These are phyloP conservation scores for Ganoderma leucocontextum DNA, from an alignment of 1,284 basidiomycete genomes.

Conservation along the genomic window DNA sequence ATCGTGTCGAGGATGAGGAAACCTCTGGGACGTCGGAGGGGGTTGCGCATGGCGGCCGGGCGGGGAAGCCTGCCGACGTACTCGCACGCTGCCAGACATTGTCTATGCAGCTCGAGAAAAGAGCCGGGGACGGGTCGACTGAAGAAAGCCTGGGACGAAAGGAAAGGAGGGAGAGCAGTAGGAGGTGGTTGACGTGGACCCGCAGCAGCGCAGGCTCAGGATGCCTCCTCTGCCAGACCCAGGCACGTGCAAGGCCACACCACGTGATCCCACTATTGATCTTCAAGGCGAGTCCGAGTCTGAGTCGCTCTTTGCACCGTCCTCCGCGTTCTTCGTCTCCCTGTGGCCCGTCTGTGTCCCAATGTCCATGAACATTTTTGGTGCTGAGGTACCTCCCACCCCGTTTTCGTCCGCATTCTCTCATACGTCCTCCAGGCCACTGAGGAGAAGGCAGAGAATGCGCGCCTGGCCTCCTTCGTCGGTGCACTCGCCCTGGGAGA, in stretches of 20 bases:
- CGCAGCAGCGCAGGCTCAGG: not conserved
- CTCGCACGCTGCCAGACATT: conserved; percentile 53
- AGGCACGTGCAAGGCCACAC: not conserved
- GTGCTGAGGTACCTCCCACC: conserved; percentile 47
- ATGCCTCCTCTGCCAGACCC: too few species aligned
- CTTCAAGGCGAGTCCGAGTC: not conserved
- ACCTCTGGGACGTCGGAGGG: conserved; percentile 55
- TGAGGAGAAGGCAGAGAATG: conserved; percentile 98
- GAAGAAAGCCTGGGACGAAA: conserved; percentile 8
- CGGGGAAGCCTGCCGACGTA: conserved; percentile 72
- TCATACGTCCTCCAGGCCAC: conserved; percentile 70
- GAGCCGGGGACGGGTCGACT: not conserved
- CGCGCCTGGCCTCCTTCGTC: conserved; percentile 97
- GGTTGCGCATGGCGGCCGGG: conserved; percentile 54
- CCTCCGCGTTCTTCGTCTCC: not conserved
- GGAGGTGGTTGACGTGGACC: conserved; percentile 24
- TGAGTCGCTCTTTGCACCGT: conserved; percentile 3
- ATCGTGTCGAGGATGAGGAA: conserved; percentile 67
- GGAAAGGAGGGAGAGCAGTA: conserved; percentile 20
- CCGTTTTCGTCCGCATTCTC: not conserved
- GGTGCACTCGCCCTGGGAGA: conserved; percentile 97
- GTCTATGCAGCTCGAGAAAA: conserved; percentile 13
- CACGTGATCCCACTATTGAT: not conserved
- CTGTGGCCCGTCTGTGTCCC: conserved; percentile 9
- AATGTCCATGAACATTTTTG: conserved; percentile 58